Percentiles rank a stretch among this genome's conserved stretches.
phyloP scores from a whole-genome alignment of 306 rosid genomes.

The Erythrophleum fordii region DNA sequence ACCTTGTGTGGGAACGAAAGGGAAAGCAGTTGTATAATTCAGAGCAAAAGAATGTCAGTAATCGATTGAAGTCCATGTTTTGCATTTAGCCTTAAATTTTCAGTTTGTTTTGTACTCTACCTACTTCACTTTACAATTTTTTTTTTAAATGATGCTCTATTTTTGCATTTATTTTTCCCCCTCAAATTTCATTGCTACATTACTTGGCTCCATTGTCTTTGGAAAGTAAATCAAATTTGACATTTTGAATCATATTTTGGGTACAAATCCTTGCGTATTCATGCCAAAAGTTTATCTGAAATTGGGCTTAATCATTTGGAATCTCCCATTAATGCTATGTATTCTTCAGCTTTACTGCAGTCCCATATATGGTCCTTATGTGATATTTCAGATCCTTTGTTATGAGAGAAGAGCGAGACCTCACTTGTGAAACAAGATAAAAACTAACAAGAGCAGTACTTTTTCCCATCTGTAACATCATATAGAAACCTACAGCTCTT shows the following conservation, averaged over 20 bases:
- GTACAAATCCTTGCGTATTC: constrained; percentile 7
- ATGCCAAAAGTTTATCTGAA: not conserved
- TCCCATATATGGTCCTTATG: not conserved
- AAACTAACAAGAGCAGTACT: not conserved
- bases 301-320: not conserved
- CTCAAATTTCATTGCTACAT: constrained; percentile 21
- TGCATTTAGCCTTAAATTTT: constrained; percentile 31
- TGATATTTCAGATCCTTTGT: constrained; percentile 9
- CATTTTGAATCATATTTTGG: constrained; percentile 13
- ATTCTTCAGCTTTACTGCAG: constrained; percentile 6
- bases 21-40: constrained; percentile 92
- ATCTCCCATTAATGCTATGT: constrained; percentile 17
- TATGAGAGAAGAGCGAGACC: not conserved
- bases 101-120: constrained; percentile 1
- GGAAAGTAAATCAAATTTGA: not conserved
- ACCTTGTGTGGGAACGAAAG: constrained; percentile 90
- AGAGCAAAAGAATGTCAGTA: constrained; percentile 89
- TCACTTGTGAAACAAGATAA: constrained; percentile 2
- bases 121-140: constrained; percentile 9
- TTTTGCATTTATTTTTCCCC: constrained; percentile 7
- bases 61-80: constrained; percentile 36
- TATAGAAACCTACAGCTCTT: constrained; percentile 4
- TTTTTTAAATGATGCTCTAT: constrained; percentile 5
- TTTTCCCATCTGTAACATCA: constrained; percentile 15
- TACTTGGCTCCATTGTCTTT: constrained; percentile 27